phyloP scores from a whole-genome alignment of 2,329 filamentous ascomycete genomes.

The Clarireedia hainanense region DNA sequence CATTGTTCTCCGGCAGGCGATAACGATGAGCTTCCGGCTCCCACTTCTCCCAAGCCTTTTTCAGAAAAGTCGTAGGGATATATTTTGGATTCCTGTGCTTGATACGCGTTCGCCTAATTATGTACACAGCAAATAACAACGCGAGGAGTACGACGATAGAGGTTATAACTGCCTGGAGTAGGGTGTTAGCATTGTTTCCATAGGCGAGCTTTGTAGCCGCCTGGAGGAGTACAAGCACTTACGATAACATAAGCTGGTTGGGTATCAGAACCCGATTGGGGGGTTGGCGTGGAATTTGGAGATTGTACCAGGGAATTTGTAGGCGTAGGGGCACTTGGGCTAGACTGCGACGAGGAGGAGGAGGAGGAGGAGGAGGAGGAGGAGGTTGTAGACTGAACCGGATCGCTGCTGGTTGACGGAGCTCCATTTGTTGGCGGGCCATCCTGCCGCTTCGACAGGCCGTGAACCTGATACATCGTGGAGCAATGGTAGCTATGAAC shows the following conservation, averaged over 20 bases:
- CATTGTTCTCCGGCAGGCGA: slow-evolving; percentile 26
- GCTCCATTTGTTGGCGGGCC: neutral
- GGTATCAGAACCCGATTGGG: neutral
- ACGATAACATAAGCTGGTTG: slow-evolving; percentile 6
- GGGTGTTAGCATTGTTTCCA: neutral
- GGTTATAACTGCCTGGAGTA: slow-evolving; percentile 9
- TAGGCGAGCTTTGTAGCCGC: neutral
- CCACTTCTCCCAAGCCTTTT: slow-evolving; percentile 45
- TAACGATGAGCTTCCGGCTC: slow-evolving; percentile 24
- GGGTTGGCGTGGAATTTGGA: neutral
- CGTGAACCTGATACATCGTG: slow-evolving; percentile 1
- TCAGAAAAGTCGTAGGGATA: slow-evolving; percentile 42
- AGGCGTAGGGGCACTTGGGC: neutral
- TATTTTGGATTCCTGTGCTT: slow-evolving; percentile 41
- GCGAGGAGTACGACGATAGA: slow-evolving; percentile 15
- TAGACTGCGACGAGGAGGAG: neutral
- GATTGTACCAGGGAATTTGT: neutral
- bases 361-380: neutral
- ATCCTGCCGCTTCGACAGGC: slow-evolving; percentile 5
- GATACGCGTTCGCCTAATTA: slow-evolving; percentile 34
- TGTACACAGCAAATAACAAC: slow-evolving; percentile 15
- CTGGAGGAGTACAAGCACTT: neutral
- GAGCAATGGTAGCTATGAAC: slow-evolving; percentile 1
- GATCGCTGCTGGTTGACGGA: slow-evolving; percentile 1
- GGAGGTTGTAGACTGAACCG: neutral